Evolutionary conservation across 208 protist species (phyloP).

Genomic region (Leishmania mexicana): DNA sequence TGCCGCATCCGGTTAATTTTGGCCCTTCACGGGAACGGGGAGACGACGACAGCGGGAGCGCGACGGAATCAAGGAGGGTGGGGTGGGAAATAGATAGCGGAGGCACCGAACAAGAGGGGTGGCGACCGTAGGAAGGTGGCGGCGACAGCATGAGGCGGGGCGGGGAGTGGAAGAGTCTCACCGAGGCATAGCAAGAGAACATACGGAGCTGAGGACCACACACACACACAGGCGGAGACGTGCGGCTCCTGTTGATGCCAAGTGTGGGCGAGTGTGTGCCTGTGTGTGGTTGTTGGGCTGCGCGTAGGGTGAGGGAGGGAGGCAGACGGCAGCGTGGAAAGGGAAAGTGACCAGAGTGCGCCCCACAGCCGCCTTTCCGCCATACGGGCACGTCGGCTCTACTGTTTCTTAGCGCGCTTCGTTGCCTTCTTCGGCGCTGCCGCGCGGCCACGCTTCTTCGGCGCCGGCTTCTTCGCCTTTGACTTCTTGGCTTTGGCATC

Average conservation of each 20-base stretch:
- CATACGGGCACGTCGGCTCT: background rate
- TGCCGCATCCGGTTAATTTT: background rate
- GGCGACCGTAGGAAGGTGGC: background rate
- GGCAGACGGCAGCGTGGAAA: background rate
- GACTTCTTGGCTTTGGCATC: conserved; percentile 24
- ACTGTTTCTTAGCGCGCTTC: conserved; percentile 62
- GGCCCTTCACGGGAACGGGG: background rate
- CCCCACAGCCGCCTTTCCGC: background rate
- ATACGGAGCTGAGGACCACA: background rate
- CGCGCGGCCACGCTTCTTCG: conserved; percentile 39
- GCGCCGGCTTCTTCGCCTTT: conserved; percentile 18
- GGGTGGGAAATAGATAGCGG: background rate
- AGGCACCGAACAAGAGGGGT: background rate
- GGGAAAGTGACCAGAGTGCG: no score
- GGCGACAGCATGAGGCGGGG: background rate
- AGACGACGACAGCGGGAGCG: background rate
- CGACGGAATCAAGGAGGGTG: background rate
- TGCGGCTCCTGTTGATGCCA: no score
- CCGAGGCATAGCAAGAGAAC: background rate
- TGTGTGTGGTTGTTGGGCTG: background rate
- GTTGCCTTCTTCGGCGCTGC: conserved; percentile 39
- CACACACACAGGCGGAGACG: background rate
- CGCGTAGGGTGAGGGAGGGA: background rate
- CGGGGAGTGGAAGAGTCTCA: background rate
- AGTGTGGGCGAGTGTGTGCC: background rate